These are phyloP conservation scores for Aureoboletus auriporus DNA, from an alignment of 768 basidiomycete genomes.

Conservation along the genomic window DNA sequence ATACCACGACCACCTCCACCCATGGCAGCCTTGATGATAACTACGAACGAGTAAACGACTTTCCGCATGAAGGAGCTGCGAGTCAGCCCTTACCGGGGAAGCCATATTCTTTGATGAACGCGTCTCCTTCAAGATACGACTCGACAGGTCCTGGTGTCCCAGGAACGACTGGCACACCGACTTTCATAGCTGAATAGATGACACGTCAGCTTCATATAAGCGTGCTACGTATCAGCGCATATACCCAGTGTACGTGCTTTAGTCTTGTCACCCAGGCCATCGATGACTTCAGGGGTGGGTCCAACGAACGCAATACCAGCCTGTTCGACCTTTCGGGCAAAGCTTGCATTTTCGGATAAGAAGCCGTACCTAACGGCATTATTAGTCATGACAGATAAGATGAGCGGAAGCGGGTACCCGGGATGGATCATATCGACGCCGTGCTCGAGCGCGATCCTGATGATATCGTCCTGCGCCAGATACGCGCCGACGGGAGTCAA, in stretches of 20 bases:
- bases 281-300: slow-evolving; percentile 93
- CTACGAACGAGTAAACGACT: slow-evolving; percentile 34
- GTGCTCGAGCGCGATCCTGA: slow-evolving; percentile 93
- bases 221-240: slow-evolving; percentile 5
- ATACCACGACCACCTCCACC: slow-evolving; percentile 98
- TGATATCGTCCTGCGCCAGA: slow-evolving; percentile 96
- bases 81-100: slow-evolving; percentile 67
- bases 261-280: slow-evolving; percentile 97
- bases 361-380: slow-evolving; percentile 77
- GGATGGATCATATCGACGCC: slow-evolving; percentile 99
- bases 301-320: slow-evolving; percentile 97
- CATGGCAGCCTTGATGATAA: slow-evolving; percentile 99
- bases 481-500: slow-evolving; percentile 96
- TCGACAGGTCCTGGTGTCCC: slow-evolving; percentile 95
- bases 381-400: slow-evolving; percentile 1
- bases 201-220: slow-evolving; percentile 1
- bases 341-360: slow-evolving; percentile 93
- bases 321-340: slow-evolving; percentile 97
- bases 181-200: slow-evolving; percentile 63
- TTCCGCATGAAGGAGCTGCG: slow-evolving; percentile 1
- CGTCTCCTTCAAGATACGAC: slow-evolving; percentile 70
- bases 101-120: slow-evolving; percentile 93
- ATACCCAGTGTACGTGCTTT: slow-evolving; percentile 88
- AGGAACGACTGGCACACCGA: slow-evolving; percentile 93
- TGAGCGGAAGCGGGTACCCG: slow-evolving; percentile 49